Evolutionary conservation across 2,329 filamentous ascomycete genomes (phyloP).

Genomic region (Polytolypa hystricis): DNA sequence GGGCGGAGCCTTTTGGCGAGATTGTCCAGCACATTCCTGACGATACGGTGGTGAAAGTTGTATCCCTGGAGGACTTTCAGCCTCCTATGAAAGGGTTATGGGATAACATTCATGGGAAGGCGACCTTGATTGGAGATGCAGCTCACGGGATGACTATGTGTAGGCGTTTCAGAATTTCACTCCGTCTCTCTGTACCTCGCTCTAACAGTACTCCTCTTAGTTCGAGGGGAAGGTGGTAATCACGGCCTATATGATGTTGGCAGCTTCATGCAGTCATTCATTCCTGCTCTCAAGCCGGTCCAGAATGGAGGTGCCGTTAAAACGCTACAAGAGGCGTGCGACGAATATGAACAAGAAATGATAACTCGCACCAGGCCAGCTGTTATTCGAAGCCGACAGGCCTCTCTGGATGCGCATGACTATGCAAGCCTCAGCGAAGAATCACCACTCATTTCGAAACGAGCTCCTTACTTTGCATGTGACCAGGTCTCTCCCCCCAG

Average conservation of each 20-base stretch:
- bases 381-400: constrained; percentile 41
- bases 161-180: constrained; percentile 14
- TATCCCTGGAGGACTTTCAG: constrained; percentile 41
- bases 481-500: no score
- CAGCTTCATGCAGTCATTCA: constrained; percentile 30
- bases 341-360: constrained; percentile 36
- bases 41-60: constrained; percentile 33
- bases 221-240: constrained; percentile 48
- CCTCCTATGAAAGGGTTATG: constrained; percentile 28
- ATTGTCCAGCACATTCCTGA: constrained; percentile 32
- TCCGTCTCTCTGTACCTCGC: background rate
- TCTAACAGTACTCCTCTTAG: no score
- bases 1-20: constrained; percentile 40
- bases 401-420: constrained; percentile 45
- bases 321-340: constrained; percentile 20
- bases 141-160: constrained; percentile 52
- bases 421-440: constrained; percentile 33
- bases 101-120: constrained; percentile 27
- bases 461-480: constrained; percentile 17
- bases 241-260: constrained; percentile 44
- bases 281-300: constrained; percentile 19
- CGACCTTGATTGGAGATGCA: constrained; percentile 44
- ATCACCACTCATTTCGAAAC: constrained; percentile 29
- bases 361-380: constrained; percentile 34
- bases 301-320: constrained; percentile 6